These are phyloP conservation scores for Dovyalis caffra DNA, from an alignment of 345 rosid species.

Conservation along the genomic window DNA sequence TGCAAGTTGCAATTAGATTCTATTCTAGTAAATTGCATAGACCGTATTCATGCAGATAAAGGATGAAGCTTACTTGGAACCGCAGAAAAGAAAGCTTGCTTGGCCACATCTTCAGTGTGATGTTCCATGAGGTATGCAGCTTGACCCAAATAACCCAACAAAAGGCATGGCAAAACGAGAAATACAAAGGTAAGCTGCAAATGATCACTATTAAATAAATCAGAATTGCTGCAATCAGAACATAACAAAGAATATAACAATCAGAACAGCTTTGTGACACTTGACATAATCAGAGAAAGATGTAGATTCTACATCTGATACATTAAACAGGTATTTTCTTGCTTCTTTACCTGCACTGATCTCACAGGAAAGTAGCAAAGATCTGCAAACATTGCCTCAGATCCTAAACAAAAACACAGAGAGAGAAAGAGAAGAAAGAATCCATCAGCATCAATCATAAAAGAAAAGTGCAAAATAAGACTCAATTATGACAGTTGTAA, in stretches of 20 bases:
- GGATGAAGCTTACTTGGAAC: constrained; percentile 71
- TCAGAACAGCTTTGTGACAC: not conserved
- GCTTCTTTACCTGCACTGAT: constrained; percentile 83
- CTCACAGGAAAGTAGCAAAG: constrained; percentile 96
- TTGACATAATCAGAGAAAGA: not conserved
- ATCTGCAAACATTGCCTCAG: constrained; percentile 99
- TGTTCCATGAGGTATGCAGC: constrained; percentile 89
- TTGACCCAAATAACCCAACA: constrained; percentile 98
- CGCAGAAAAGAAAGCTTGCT: constrained; percentile 80
- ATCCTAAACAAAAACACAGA: constrained; percentile 47
- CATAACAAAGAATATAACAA: constrained; percentile 9
- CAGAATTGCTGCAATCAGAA: constrained; percentile 16
- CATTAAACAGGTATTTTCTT: constrained; percentile 17
- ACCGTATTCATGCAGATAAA: constrained; percentile 11
- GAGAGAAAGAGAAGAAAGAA: not conserved
- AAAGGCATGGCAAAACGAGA: constrained; percentile 93
- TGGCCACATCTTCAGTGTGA: constrained; percentile 39
- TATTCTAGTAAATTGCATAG: not conserved
- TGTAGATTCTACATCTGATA: constrained; percentile 8
- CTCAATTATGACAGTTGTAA: constrained; percentile 2
- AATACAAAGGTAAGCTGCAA: constrained; percentile 97
- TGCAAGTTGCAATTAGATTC: constrained; percentile 1
- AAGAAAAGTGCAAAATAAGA: not conserved
- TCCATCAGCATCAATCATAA: constrained; percentile 20
- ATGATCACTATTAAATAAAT: constrained; percentile 42